A percentile compares a stretch with the other conserved stretches of the same genome.
Evolutionary conservation across 345 rosid genomes (phyloP).

Genomic region (Citrus mangshanensis): DNA sequence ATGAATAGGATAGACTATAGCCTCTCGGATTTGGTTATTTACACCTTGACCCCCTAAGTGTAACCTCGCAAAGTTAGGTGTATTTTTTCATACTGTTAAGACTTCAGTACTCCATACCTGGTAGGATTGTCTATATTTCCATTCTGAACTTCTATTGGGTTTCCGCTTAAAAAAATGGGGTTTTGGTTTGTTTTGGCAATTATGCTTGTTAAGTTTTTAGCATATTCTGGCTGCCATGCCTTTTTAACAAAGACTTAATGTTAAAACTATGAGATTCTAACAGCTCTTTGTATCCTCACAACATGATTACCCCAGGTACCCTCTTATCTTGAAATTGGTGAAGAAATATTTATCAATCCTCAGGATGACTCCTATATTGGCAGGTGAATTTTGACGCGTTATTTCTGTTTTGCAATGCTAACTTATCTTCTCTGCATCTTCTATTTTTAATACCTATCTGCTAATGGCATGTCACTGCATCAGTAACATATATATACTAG

Average conservation of each 20-base stretch:
- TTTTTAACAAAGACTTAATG: neutral
- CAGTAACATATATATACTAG: neutral
- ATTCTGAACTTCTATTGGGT: neutral
- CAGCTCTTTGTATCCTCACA: neutral
- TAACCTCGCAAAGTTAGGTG: no score
- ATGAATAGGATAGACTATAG: neutral
- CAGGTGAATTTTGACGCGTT: conserved; percentile 42
- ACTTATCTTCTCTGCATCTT: neutral
- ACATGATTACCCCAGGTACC: conserved; percentile 54
- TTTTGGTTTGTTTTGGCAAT: no score
- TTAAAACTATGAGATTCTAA: neutral
- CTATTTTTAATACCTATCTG: neutral
- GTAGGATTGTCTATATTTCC: neutral
- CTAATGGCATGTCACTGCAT: conserved; percentile 4
- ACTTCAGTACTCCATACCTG: no score
- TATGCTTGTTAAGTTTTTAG: neutral
- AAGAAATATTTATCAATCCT: conserved; percentile 68
- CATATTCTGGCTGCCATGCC: neutral
- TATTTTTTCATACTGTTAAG: no score
- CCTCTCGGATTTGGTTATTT: neutral
- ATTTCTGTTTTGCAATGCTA: neutral
- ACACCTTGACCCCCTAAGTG: neutral
- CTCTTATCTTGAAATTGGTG: conserved; percentile 67
- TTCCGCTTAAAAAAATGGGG: neutral
- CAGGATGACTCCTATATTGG: conserved; percentile 67